phyloP scores from a whole-genome alignment of 352 stramenopile species.

The Phytophthora aleatoria region DNA sequence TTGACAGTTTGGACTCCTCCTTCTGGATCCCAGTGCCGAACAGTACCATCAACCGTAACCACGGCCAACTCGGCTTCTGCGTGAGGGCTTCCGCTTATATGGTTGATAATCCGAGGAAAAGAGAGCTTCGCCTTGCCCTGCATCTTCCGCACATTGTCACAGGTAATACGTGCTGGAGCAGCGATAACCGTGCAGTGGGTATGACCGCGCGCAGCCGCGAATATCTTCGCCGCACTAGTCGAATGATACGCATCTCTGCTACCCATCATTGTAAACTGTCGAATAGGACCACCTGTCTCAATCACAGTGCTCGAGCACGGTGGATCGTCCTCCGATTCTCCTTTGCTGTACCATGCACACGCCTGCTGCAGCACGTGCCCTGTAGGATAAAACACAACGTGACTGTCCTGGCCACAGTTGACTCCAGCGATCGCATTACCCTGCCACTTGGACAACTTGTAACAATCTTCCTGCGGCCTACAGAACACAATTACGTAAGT shows the following conservation, averaged over 20 bases:
- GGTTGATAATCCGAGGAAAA: conserved; percentile 61
- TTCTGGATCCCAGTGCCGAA: conserved; percentile 60
- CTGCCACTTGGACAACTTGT: conserved; percentile 55
- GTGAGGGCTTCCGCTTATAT: conserved; percentile 71
- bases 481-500: neutral
- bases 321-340: conserved; percentile 14
- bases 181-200: conserved; percentile 49
- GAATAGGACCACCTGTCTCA: conserved; percentile 61
- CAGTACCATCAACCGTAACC: conserved; percentile 47
- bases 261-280: conserved; percentile 66
- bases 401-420: conserved; percentile 30
- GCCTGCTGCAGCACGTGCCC: conserved; percentile 71
- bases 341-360: conserved; percentile 52
- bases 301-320: conserved; percentile 46
- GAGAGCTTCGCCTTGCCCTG: conserved; percentile 50
- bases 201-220: conserved; percentile 47
- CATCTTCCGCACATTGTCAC: conserved; percentile 33
- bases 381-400: conserved; percentile 73
- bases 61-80: conserved; percentile 62
- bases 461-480: conserved; percentile 31
- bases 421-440: conserved; percentile 66
- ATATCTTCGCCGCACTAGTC: conserved; percentile 32
- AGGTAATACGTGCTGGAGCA: conserved; percentile 24
- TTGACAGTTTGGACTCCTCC: conserved; percentile 43
- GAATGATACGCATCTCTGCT: conserved; percentile 45